A percentile compares a stretch with the other conserved stretches of the same genome.
These are phyloP conservation scores for Geosmithia flava DNA, from an alignment of 2,329 filamentous ascomycete species.

Conservation along the genomic window DNA sequence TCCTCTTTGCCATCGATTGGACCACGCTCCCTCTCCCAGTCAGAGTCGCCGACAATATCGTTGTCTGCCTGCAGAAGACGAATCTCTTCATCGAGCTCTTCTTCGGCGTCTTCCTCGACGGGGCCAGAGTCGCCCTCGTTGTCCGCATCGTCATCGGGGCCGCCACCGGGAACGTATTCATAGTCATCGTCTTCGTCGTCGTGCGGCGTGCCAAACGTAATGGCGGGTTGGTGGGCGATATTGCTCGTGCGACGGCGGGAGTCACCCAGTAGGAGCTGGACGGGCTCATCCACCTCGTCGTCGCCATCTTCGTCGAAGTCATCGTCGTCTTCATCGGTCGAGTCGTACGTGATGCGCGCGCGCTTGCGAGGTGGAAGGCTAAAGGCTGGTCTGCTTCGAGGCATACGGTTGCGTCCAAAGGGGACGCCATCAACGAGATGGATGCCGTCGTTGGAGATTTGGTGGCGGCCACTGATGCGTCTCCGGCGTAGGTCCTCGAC, in stretches of 20 bases:
- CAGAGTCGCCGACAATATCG: conserved; percentile 10
- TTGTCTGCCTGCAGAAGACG: conserved; percentile 28
- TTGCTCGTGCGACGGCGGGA: conserved; percentile 5
- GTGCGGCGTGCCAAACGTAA: neutral
- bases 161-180: neutral
- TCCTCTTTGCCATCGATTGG: neutral
- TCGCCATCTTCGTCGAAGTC: conserved; percentile 12
- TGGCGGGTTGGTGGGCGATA: too few species aligned
- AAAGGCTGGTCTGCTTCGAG: conserved; percentile 51
- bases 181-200: conserved; percentile 4
- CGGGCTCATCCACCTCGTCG: conserved; percentile 2
- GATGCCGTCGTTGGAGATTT: conserved; percentile 67
- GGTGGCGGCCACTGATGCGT: conserved; percentile 62
- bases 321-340: conserved; percentile 19
- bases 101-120: conserved; percentile 3
- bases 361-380: conserved; percentile 65
- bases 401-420: conserved; percentile 58
- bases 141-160: neutral
- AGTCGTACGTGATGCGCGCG: conserved; percentile 34
- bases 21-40: neutral
- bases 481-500: conserved; percentile 63
- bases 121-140: conserved; percentile 1
- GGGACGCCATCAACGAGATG: conserved; percentile 78
- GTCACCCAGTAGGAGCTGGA: conserved; percentile 19
- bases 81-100: conserved; percentile 23